Percentiles rank a stretch among this genome's conserved stretches.
These are phyloP conservation scores for Schoenoplectus triqueter DNA, from an alignment of 202 grass and related monocot genomes.

Conservation along the genomic window DNA sequence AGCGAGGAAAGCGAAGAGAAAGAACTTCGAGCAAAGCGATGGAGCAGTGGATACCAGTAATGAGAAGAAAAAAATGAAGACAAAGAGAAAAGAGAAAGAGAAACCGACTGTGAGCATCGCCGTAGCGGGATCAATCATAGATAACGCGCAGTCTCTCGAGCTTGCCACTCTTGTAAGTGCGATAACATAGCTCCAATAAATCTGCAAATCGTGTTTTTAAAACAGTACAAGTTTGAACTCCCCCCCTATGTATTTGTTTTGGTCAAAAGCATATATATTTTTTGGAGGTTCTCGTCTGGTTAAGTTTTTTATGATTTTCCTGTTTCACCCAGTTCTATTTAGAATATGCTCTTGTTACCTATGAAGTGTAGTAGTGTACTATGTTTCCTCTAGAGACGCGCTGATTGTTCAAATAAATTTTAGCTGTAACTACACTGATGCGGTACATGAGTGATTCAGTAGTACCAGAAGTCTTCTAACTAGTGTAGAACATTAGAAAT, in stretches of 20 bases:
- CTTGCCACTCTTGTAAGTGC: conserved; percentile 81
- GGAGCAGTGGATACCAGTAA: conserved; percentile 39
- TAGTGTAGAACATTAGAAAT: conserved; percentile 11
- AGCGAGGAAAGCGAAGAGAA: conserved; percentile 50
- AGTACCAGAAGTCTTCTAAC: neutral
- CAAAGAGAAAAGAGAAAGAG: conserved; percentile 33
- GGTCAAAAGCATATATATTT: neutral
- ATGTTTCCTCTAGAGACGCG: neutral
- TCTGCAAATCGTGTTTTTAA: neutral
- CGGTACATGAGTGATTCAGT: neutral
- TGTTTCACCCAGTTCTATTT: neutral
- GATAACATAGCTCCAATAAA: neutral
- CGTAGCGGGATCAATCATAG: conserved; percentile 74
- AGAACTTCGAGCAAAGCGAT: conserved; percentile 16
- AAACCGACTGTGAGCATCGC: conserved; percentile 78
- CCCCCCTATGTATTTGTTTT: neutral
- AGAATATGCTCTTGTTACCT: neutral
- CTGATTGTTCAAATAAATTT: neutral
- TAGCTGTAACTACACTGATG: neutral
- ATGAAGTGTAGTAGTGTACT: neutral
- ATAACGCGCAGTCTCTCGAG: conserved; percentile 93
- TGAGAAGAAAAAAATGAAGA: conserved; percentile 36
- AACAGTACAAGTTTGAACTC: neutral
- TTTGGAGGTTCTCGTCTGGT: neutral
- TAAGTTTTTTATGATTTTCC: neutral